Conservation (phyloP, 2,329 filamentous ascomycete genomes). For the Cladobotryum mycophilum region DNA sequence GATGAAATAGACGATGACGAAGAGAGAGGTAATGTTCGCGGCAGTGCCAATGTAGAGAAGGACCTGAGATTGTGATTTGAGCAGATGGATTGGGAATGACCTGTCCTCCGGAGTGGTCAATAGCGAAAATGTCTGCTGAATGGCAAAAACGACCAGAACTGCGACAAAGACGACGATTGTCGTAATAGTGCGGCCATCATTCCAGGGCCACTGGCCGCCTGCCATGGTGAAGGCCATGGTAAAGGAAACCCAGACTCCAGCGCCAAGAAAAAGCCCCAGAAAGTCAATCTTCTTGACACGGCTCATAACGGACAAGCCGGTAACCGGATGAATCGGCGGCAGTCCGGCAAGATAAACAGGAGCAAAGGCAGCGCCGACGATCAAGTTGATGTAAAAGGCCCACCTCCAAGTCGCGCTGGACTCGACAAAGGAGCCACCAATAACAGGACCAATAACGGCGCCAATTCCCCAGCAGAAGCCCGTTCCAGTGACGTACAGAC, state of each 20-base stretch:
- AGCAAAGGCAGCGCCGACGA: constrained; percentile 22
- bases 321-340: constrained; percentile 1
- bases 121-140: constrained; percentile 2
- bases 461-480: constrained; percentile 13
- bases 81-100: constrained; percentile 4
- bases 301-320: constrained; percentile 8
- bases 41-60: constrained; percentile 13
- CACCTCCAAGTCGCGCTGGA: constrained; percentile 8
- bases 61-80: constrained; percentile 7
- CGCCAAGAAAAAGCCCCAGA: constrained; percentile 2
- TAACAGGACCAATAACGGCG: constrained; percentile 34
- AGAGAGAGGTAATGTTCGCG: constrained; percentile 5
- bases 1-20: constrained; percentile 14
- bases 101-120: constrained; percentile 3
- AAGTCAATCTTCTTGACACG: constrained; percentile 34
- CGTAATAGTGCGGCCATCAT: constrained; percentile 34
- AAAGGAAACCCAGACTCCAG: constrained; percentile 14
- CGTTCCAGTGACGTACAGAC: constrained; percentile 19
- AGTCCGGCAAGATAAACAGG: constrained; percentile 5
- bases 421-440: constrained; percentile 35
- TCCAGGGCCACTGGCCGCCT: constrained; percentile 41
- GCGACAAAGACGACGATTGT: constrained; percentile 37
- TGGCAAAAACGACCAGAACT: constrained; percentile 13
- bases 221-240: constrained; percentile 44
- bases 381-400: constrained; percentile 47